Evolutionary conservation across 2,329 filamentous ascomycete genomes (phyloP).

Genomic region (Raffaelea arxii): DNA sequence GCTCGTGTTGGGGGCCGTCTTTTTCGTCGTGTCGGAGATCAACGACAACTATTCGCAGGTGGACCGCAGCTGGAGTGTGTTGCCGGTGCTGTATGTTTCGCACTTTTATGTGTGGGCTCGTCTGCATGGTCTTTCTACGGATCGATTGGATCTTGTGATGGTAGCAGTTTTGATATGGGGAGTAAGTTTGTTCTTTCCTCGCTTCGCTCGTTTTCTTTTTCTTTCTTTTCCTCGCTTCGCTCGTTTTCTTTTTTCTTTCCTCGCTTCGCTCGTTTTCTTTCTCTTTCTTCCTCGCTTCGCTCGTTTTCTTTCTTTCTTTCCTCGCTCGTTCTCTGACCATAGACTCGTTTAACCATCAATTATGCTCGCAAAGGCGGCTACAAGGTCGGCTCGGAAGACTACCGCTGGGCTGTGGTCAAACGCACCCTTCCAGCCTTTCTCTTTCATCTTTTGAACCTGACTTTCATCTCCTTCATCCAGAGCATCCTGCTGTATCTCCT

Average conservation of each 20-base stretch:
- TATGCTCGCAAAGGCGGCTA: constrained; percentile 97
- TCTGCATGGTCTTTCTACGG: constrained; percentile 58
- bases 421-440: constrained; percentile 40
- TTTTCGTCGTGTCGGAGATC: constrained; percentile 69
- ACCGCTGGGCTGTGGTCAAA: constrained; percentile 57
- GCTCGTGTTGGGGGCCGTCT: constrained; percentile 58
- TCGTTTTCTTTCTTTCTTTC: background rate
- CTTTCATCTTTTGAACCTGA: constrained; percentile 78
- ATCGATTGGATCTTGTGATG: constrained; percentile 62
- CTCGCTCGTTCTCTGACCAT: constrained; percentile 13
- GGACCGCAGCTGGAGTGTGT: constrained; percentile 81
- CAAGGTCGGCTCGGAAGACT: constrained; percentile 80
- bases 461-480: constrained; percentile 83
- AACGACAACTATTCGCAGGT: constrained; percentile 97
- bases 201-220: too few relatives aligned
- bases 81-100: constrained; percentile 77
- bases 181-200: constrained; percentile 42
- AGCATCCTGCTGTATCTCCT: constrained; percentile 72
- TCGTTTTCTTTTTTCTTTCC: too few relatives aligned
- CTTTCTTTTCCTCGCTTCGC: background rate
- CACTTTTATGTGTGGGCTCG: constrained; percentile 82
- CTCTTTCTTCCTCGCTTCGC: too few relatives aligned
- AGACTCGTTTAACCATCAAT: constrained; percentile 83
- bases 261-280: too few relatives aligned
- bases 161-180: constrained; percentile 69